Conservation (phyloP, 2,329 filamentous ascomycete genomes). For the Uncinocarpus reesii region DNA sequence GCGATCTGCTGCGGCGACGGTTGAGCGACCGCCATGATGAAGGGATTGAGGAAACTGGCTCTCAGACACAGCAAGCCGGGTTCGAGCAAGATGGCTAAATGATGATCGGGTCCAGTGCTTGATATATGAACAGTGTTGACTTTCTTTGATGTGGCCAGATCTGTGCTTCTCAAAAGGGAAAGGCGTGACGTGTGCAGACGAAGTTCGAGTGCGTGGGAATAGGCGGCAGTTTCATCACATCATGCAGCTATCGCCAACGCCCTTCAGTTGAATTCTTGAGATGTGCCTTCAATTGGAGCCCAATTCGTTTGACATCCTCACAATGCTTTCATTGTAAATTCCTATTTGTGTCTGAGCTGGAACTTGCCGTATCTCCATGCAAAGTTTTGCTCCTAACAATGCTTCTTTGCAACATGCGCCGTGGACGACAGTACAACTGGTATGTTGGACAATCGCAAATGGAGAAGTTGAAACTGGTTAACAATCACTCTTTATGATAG, state of each 20-base stretch:
- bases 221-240: background rate
- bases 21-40: slow-evolving; percentile 27
- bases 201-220: slow-evolving; percentile 4
- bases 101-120: background rate
- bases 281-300: background rate
- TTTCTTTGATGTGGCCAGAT: slow-evolving; percentile 13
- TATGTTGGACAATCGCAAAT: slow-evolving; percentile 19
- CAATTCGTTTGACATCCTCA: too few species aligned
- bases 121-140: background rate
- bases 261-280: background rate
- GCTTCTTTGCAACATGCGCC: slow-evolving; percentile 30
- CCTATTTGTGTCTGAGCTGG: background rate
- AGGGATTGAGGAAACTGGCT: background rate
- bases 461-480: too few species aligned
- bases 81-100: background rate
- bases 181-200: slow-evolving; percentile 3
- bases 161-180: slow-evolving; percentile 12
- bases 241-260: background rate
- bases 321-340: too few species aligned
- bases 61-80: background rate
- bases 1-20: slow-evolving; percentile 77
- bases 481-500: slow-evolving; percentile 29
- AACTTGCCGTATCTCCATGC: slow-evolving; percentile 27
- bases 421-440: slow-evolving; percentile 33
- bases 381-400: slow-evolving; percentile 31